Conservation (phyloP, 2,329 filamentous ascomycete genomes). For the Neospermospora avenae region DNA sequence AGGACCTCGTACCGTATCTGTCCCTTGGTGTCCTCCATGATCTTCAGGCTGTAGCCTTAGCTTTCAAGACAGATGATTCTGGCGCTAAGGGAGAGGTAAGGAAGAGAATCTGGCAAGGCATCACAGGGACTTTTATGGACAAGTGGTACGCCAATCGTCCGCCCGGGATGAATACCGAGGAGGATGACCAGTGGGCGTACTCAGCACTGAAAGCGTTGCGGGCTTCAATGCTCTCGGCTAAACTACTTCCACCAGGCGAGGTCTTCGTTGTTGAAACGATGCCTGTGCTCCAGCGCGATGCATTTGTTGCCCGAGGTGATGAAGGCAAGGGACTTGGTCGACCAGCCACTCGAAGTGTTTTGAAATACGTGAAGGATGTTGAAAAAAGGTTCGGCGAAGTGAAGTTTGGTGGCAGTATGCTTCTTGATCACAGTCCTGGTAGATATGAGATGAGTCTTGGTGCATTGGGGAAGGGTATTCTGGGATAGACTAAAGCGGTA, state of each 20-base stretch:
- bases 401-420: slow-evolving; percentile 68
- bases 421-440: slow-evolving; percentile 72
- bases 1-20: slow-evolving; percentile 70
- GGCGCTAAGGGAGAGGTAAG: slow-evolving; percentile 66
- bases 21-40: slow-evolving; percentile 73
- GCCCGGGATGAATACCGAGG: slow-evolving; percentile 44
- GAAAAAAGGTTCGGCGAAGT: slow-evolving; percentile 68
- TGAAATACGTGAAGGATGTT: slow-evolving; percentile 70
- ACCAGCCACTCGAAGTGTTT: slow-evolving; percentile 64
- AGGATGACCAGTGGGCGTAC: slow-evolving; percentile 67
- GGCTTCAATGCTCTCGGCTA: slow-evolving; percentile 64
- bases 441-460: slow-evolving; percentile 69
- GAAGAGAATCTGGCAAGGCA: slow-evolving; percentile 61
- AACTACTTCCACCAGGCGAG: slow-evolving; percentile 72
- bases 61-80: slow-evolving; percentile 69
- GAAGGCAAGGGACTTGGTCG: slow-evolving; percentile 45
- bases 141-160: slow-evolving; percentile 51
- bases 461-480: slow-evolving; percentile 48
- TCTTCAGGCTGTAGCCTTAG: slow-evolving; percentile 67
- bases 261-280: slow-evolving; percentile 71
- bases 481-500: slow-evolving; percentile 19
- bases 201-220: slow-evolving; percentile 64
- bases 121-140: slow-evolving; percentile 59
- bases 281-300: slow-evolving; percentile 63
- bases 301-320: slow-evolving; percentile 47